A percentile compares a stretch with the other conserved stretches of the same genome.
These are phyloP conservation scores for Guyanaporus albipodus DNA, from an alignment of 768 basidiomycete species.

Conservation along the genomic window DNA sequence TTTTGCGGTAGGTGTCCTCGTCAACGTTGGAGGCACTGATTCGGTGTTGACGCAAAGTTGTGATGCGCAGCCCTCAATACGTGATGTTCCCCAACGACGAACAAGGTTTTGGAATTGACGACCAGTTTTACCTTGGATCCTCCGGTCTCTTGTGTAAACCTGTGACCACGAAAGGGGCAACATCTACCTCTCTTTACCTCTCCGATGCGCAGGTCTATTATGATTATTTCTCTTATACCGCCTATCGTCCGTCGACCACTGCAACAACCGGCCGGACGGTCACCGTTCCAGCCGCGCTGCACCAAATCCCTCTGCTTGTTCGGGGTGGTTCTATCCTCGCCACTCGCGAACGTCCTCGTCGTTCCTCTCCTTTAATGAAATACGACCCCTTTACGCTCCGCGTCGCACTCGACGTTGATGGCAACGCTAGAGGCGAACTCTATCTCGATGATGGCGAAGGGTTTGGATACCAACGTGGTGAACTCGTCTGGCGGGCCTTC, in stretches of 20 bases:
- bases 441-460: slow-evolving; percentile 95
- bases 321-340: slow-evolving; percentile 90
- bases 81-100: slow-evolving; percentile 88
- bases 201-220: slow-evolving; percentile 93
- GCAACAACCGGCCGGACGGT: slow-evolving; percentile 53
- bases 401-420: slow-evolving; percentile 64
- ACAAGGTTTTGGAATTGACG: slow-evolving; percentile 83
- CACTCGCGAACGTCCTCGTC: slow-evolving; percentile 81
- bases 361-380: slow-evolving; percentile 85
- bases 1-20: slow-evolving; percentile 59
- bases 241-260: slow-evolving; percentile 57
- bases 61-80: slow-evolving; percentile 80
- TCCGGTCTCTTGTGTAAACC: slow-evolving; percentile 92
- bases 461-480: slow-evolving; percentile 69
- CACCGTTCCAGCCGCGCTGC: slow-evolving; percentile 74
- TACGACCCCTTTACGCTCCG: slow-evolving; percentile 90
- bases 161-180: slow-evolving; percentile 69
- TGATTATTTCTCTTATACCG: slow-evolving; percentile 75
- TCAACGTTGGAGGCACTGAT: neutral
- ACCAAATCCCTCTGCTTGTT: slow-evolving; percentile 79
- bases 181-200: slow-evolving; percentile 73
- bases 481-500: slow-evolving; percentile 83
- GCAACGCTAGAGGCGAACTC: slow-evolving; percentile 71
- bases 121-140: slow-evolving; percentile 88
- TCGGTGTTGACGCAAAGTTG: neutral